Conservation (phyloP, 2,329 filamentous ascomycete genomes). For the Botrytis squamosa region DNA sequence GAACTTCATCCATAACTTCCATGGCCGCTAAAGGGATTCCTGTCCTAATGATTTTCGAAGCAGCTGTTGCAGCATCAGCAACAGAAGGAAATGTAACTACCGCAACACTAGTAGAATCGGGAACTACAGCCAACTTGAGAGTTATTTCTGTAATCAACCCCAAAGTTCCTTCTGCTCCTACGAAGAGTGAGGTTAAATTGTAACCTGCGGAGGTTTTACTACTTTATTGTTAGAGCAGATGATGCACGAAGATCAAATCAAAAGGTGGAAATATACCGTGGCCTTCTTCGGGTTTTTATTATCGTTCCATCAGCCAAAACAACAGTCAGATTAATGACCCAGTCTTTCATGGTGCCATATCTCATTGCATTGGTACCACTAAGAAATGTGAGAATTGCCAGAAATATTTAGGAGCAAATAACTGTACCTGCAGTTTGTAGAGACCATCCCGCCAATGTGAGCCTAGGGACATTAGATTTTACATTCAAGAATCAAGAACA, state of each 20-base stretch:
- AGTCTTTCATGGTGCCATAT: conserved; percentile 86
- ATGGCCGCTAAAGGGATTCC: conserved; percentile 34
- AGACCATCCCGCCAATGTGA: conserved; percentile 80
- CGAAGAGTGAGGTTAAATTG: conserved; percentile 74
- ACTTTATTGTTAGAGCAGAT: not conserved
- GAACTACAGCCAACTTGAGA: conserved; percentile 72
- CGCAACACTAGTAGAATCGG: conserved; percentile 71
- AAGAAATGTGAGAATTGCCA: not conserved
- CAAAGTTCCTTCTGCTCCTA: conserved; percentile 78
- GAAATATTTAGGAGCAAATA: not conserved
- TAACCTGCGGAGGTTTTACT: conserved; percentile 76
- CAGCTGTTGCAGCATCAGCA: conserved; percentile 69
- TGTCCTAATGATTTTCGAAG: conserved; percentile 68
- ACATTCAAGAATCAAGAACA: not conserved
- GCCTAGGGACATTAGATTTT: conserved; percentile 43
- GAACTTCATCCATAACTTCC: conserved; percentile 84
- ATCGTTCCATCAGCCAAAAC: conserved; percentile 75
- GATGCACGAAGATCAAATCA: not conserved
- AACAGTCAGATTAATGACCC: conserved; percentile 79
- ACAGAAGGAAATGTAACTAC: conserved; percentile 76
- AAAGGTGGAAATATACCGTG: conserved; percentile 44
- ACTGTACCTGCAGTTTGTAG: conserved; percentile 58
- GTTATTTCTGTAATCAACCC: conserved; percentile 83
- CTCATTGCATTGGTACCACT: conserved; percentile 76
- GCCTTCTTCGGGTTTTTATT: conserved; percentile 73